Conservation (phyloP, 2,329 filamentous ascomycete species). For the Talaromyces sp. region DNA sequence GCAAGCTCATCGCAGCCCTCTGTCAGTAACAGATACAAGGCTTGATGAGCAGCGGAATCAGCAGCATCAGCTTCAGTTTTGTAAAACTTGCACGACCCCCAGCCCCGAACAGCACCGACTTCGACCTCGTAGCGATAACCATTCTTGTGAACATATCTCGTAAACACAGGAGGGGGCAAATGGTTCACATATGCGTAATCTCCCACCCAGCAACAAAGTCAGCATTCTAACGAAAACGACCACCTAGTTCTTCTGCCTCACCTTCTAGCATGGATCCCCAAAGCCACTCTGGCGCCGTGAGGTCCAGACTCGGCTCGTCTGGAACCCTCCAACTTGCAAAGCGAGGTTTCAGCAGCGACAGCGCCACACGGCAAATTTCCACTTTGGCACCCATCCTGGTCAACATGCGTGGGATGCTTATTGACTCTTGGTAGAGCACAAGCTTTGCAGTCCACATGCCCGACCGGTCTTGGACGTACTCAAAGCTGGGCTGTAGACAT, state of each 20-base stretch:
- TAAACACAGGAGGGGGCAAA: constrained; percentile 13
- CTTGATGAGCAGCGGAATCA: constrained; percentile 24
- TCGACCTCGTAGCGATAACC: constrained; percentile 23
- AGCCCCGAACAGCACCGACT: constrained; percentile 16
- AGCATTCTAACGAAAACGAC: not conserved
- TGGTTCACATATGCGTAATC: constrained; percentile 1
- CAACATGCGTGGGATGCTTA: constrained; percentile 9
- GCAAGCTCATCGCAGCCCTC: constrained; percentile 3
- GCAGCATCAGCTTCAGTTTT: constrained; percentile 19
- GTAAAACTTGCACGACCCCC: constrained; percentile 16
- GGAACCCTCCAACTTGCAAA: constrained; percentile 24
- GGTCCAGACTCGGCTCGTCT: constrained; percentile 17
- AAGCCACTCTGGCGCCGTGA: constrained; percentile 17
- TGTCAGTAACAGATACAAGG: constrained; percentile 20
- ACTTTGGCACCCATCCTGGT: constrained; percentile 18
- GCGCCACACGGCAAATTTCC: constrained; percentile 21
- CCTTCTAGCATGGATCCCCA: constrained; percentile 25
- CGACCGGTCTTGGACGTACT: constrained; percentile 16
- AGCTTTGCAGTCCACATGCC: constrained; percentile 22
- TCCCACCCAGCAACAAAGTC: not conserved
- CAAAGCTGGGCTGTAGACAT: constrained; percentile 20
- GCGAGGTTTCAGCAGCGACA: constrained; percentile 18
- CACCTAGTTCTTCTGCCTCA: constrained; percentile 10
- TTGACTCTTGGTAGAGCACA: constrained; percentile 23
- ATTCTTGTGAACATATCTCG: constrained; percentile 17